These are phyloP conservation scores for Penicillium bovifimosum DNA, from an alignment of 495 filamentous ascomycete species.

Conservation along the genomic window DNA sequence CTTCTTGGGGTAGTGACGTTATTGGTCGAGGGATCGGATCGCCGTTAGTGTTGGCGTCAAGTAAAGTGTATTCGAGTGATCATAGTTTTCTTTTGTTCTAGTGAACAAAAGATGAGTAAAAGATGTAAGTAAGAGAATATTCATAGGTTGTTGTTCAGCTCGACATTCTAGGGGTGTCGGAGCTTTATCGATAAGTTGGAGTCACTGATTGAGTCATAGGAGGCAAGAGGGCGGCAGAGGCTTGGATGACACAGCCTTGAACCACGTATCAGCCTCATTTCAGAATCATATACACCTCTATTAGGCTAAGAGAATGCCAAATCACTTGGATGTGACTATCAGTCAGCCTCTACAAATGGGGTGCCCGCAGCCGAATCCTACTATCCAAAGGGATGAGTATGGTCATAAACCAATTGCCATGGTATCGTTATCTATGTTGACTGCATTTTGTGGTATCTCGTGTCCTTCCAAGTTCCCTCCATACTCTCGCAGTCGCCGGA, in stretches of 20 bases:
- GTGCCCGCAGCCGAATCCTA: background rate
- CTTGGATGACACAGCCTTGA: no score
- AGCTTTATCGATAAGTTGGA: slow-evolving; percentile 40
- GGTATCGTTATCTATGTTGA: slow-evolving; percentile 29
- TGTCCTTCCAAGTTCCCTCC: slow-evolving; percentile 5
- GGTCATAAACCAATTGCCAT: slow-evolving; percentile 25
- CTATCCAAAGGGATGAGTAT: background rate
- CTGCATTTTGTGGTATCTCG: slow-evolving; percentile 21
- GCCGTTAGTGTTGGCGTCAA: slow-evolving; percentile 24
- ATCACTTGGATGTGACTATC: slow-evolving; percentile 16
- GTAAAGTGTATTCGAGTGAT: slow-evolving; percentile 44
- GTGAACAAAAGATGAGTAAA: slow-evolving; percentile 3
- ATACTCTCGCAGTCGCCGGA: slow-evolving; percentile 17
- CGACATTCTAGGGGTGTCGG: slow-evolving; percentile 8
- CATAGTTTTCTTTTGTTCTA: slow-evolving; percentile 29
- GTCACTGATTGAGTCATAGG: slow-evolving; percentile 30
- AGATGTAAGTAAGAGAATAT: background rate
- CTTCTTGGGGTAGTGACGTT: slow-evolving; percentile 20
- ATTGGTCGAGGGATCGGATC: slow-evolving; percentile 18
- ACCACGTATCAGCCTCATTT: background rate
- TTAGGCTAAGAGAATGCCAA: slow-evolving; percentile 11
- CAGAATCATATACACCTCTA: background rate
- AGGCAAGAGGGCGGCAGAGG: background rate
- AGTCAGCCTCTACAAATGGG: background rate
- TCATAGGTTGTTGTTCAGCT: background rate